Evolutionary conservation across 2,329 filamentous ascomycete species (phyloP), one percentile per base, ranked within the genome.

Genomic region (Karstenula rhodostoma): DNA sequence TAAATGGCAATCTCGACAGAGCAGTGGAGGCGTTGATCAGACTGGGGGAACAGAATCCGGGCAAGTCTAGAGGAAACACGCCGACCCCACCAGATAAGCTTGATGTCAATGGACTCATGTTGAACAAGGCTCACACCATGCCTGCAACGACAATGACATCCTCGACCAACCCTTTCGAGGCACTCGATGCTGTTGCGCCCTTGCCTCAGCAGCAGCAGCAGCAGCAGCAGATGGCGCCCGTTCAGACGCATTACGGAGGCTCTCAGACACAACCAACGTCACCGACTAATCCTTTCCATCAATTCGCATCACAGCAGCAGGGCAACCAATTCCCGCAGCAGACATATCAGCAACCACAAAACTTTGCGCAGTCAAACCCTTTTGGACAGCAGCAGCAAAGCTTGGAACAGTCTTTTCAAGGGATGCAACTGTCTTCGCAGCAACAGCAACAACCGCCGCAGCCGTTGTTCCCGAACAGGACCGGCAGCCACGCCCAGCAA

Each of bases 21-120:
- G 89, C 94, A 0, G 88, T 98, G 47, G 94, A 98, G 77, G 87
- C 92, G 19, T 79, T 99, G 71, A 87, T 95, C 58, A 87, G 93
- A 67, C 80, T 97, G 42, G 94, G 94, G 27, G 93, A 96, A 59
- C 73, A 76, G 60, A 73, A 70, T 47, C 65, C 68, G 9, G 68
- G 54, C 19, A 70, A 58, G 19, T 75, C 73, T 12, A 70, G 72
- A 73, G 89, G 87, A 33, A 80, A 79, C 60, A 83, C 83, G 58
- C 73, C 77, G 27, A 74, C 77, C 55, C 78, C 79, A 66, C 77
- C 80, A n/a, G 80, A 81, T 7, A 82, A 83, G 58, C 81, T 83
- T 43, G 83, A 85, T 8, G 54, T 72, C n/a, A 82, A 80, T 60
- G 82, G 82, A 3, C 68, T 84, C 10, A 76, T 76, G 15, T 72